Evolutionary conservation across 139 green algal genomes (phyloP).

Genomic region (Gonium pectorale): DNA sequence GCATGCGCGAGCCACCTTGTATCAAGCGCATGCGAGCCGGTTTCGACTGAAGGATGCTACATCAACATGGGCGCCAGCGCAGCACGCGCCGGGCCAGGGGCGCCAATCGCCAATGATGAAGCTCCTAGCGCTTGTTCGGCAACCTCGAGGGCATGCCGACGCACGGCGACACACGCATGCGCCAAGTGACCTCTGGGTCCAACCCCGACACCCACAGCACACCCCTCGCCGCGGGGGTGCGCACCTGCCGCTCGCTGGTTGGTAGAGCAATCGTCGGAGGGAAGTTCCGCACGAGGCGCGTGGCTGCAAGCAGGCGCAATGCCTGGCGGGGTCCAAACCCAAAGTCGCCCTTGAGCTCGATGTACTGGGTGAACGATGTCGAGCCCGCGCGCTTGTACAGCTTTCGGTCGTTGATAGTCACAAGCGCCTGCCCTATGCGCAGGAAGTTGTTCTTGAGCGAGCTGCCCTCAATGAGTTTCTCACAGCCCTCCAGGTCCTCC

Average conservation of each 20-base stretch:
- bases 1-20: too few species aligned
- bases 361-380: conserved; percentile 41
- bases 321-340: conserved; percentile 37
- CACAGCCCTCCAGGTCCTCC: conserved; percentile 42
- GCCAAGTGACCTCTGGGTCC: conserved; percentile 37
- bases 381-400: conserved; percentile 32
- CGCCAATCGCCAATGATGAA: too few species aligned
- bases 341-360: conserved; percentile 41
- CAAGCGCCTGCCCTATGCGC: conserved; percentile 30
- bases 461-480: conserved; percentile 39
- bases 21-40: too few species aligned
- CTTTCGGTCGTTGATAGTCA: conserved; percentile 44
- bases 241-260: conserved; percentile 40
- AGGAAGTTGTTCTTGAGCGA: conserved; percentile 47
- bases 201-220: conserved; percentile 15
- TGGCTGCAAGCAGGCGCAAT: conserved; percentile 28
- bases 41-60: too few species aligned
- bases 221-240: background rate
- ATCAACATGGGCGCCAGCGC: too few species aligned
- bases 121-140: too few species aligned
- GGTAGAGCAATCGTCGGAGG: conserved; percentile 29
- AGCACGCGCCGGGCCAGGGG: too few species aligned
- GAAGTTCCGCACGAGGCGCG: conserved; percentile 38
- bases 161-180: too few species aligned
- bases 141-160: too few species aligned